Base-by-base conservation (phyloP, 345 rosid genomes). In the Camelina laxa region DNA sequence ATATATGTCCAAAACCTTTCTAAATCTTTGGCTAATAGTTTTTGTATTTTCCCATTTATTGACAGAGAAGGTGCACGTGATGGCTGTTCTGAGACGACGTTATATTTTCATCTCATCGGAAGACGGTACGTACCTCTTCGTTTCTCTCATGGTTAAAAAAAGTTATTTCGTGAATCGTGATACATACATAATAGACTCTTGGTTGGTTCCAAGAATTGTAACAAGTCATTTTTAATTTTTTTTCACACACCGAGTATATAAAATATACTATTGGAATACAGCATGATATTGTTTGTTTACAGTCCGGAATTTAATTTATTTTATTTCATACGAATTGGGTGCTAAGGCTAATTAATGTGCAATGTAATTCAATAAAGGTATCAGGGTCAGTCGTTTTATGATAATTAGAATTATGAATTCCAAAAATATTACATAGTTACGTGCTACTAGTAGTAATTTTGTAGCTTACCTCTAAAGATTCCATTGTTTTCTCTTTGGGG, bases 111-210 rank as follows among this genome's bases (percentile, higher is more conserved):
- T 60, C 58, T 59, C 66, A 59, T 70, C 75, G 75, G 60, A 21
- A 35, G 22, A 36, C 10, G 63, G 42, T 58, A 66, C 60, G 42
- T 58, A 66, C 60, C 42, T 38, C 54, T 50, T 72, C 75, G 44
- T 36, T 72, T 51, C 53, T 38, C 30, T 11, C 60, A 16, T 30
- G 35, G n/a, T 49, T 59, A 5, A 33, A 57, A 33, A 57, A 47
- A 54, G 64, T 31, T 44, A 73, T 73, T 20, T 56, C 65, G 77
- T 65, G 30, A 56, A 45, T 55, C 77, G 58, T 20, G 42, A 60
- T 33, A 42, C 12, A 59, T 42, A 21, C 11, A 19, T 21, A 44
- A n/a, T 27, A 27, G 30, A 27, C 30, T 67, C 61, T 67, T 67
- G 72, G 21, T 8, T 67, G 72, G 21, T 54, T 22, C 61, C 62